Conservation (phyloP, 169 alveolate genomes). For the Perkinsus chesapeaki region DNA sequence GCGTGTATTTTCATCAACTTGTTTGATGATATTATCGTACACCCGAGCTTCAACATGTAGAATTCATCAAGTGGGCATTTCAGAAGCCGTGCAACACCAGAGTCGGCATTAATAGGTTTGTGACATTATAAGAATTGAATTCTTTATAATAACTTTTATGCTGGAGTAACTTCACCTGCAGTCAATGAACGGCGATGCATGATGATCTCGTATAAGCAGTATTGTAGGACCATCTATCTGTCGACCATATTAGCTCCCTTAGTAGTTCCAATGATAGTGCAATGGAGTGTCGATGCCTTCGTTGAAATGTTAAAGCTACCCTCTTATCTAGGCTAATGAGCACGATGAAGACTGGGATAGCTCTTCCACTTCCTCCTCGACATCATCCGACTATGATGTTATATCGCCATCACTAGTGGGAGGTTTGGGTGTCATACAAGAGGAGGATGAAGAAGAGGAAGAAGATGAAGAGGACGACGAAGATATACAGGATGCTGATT, state of each 20-base stretch:
- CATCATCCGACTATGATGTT: not conserved
- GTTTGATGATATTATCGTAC: no score
- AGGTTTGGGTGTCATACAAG: not conserved
- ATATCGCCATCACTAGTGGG: not conserved
- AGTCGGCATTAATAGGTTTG: no score
- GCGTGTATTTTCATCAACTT: no score
- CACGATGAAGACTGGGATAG: not conserved
- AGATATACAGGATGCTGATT: not conserved
- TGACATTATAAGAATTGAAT: no score
- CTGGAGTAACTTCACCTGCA: no score
- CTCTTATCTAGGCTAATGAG: not conserved
- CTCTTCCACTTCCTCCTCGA: not conserved
- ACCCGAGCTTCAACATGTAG: not conserved
- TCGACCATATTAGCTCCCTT: no score
- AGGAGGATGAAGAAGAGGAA: not conserved
- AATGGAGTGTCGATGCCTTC: no score
- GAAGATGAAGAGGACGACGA: not conserved
- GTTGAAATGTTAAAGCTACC: not conserved
- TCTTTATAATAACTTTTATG: no score
- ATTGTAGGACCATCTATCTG: no score
- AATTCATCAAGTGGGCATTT: not conserved
- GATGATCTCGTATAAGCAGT: not conserved
- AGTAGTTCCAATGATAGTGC: no score
- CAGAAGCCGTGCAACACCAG: no score
- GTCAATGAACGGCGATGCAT: not conserved